phyloP scores from a whole-genome alignment of 768 basidiomycete genomes.

The Dictyophora rubrovolvata region DNA sequence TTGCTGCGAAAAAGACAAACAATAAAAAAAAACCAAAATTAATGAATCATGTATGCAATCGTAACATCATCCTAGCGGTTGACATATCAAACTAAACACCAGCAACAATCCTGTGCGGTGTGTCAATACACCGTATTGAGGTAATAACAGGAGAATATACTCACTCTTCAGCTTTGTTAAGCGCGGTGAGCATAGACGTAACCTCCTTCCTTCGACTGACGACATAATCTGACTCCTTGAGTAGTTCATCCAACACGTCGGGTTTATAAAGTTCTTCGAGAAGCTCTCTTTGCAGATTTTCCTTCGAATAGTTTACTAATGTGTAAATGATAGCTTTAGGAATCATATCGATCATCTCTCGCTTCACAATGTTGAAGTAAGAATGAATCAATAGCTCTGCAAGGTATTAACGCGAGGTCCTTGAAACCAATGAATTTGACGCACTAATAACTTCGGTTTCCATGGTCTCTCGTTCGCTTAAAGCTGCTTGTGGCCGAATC shows the following conservation, averaged over 20 bases:
- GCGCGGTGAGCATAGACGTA: conserved; percentile 81
- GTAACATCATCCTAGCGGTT: not conserved
- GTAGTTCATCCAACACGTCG: conserved; percentile 86
- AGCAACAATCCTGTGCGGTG: conserved; percentile 13
- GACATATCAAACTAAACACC: conserved; percentile 10
- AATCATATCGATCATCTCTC: conserved; percentile 99
- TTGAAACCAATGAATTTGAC: conserved; percentile 22
- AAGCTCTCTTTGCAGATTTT: conserved; percentile 87
- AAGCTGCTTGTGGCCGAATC: conserved; percentile 82
- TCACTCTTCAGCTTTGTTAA: conserved; percentile 95
- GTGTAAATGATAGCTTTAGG: conserved; percentile 92
- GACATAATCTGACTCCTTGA: conserved; percentile 91
- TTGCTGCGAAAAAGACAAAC: not conserved
- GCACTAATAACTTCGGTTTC: conserved; percentile 99
- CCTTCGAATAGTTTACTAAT: conserved; percentile 87
- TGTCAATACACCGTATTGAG: not conserved
- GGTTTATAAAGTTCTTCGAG: conserved; percentile 95
- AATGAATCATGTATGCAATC: not conserved
- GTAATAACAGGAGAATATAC: conserved; percentile 22
- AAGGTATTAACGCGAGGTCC: not conserved
- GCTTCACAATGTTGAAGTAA: conserved; percentile 97
- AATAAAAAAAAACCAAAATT: not conserved
- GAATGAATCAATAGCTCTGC: conserved; percentile 73
- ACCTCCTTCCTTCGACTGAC: conserved; percentile 90
- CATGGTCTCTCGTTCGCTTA: conserved; percentile 93